Evolutionary conservation across 139 green algal species (phyloP).

Genomic region (Ostreobium quekettii): DNA sequence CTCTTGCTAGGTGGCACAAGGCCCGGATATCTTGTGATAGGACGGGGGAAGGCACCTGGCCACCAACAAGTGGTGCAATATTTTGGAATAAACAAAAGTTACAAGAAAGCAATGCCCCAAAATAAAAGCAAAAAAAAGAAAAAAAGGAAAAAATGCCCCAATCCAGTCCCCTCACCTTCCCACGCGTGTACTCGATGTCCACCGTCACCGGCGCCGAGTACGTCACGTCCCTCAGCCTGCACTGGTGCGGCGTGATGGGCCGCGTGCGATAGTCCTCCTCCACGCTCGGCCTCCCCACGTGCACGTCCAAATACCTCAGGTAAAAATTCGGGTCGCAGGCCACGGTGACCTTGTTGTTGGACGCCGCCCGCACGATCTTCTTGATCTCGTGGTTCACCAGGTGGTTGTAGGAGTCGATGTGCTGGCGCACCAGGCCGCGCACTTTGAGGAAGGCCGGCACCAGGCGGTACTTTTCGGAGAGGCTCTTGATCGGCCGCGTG

Average conservation of each 20-base stretch:
- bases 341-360: constrained; percentile 88
- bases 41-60: too few relatives aligned
- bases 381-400: constrained; percentile 93
- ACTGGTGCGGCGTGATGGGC: constrained; percentile 94
- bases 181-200: constrained; percentile 96
- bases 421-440: constrained; percentile 88
- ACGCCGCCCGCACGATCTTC: constrained; percentile 93
- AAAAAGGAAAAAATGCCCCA: too few relatives aligned
- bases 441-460: constrained; percentile 89
- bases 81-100: too few relatives aligned
- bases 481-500: constrained; percentile 61
- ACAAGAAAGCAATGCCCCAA: too few relatives aligned
- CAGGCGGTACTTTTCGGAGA: constrained; percentile 91
- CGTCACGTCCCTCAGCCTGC: constrained; percentile 88
- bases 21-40: too few relatives aligned
- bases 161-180: too few relatives aligned
- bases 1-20: too few relatives aligned
- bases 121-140: too few relatives aligned
- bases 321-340: constrained; percentile 98
- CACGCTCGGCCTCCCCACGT: constrained; percentile 81
- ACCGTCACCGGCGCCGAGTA: constrained; percentile 94
- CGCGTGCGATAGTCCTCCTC: constrained; percentile 80
- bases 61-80: too few relatives aligned
- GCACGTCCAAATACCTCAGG: constrained; percentile 91
- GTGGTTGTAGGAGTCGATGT: constrained; percentile 98